A percentile compares a stretch with the other conserved stretches of the same genome.
These are phyloP conservation scores for Glycine soja DNA, from an alignment of 306 rosid genomes.

Conservation along the genomic window DNA sequence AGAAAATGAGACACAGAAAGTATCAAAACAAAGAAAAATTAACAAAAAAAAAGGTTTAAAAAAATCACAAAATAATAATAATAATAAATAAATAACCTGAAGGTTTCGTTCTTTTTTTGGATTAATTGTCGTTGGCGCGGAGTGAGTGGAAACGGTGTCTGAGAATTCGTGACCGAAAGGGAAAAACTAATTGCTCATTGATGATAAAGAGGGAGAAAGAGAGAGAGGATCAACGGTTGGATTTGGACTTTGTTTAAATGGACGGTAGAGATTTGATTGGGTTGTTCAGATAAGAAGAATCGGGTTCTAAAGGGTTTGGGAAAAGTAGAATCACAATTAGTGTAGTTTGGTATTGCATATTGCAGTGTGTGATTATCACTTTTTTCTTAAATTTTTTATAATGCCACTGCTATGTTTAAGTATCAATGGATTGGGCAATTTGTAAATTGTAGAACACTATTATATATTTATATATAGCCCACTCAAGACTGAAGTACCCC, in stretches of 20 bases:
- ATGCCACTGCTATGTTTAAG: neutral
- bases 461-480: neutral
- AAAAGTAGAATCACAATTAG: neutral
- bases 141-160: neutral
- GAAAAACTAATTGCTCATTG: neutral
- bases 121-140: neutral
- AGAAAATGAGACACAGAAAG: neutral
- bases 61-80: neutral
- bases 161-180: neutral
- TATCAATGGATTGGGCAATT: neutral
- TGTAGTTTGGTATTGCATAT: neutral
- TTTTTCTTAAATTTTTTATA: neutral
- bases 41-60: neutral
- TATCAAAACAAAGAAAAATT: neutral
- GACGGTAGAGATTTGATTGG: slow-evolving; percentile 27
- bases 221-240: slow-evolving; percentile 18
- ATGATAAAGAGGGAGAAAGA: neutral
- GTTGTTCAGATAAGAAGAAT: slow-evolving; percentile 21
- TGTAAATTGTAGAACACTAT: neutral
- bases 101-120: neutral
- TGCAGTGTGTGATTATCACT: neutral
- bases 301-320: neutral
- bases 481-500: neutral
- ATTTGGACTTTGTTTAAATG: neutral
- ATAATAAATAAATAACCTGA: neutral